phyloP scores from a whole-genome alignment of 305 asterid species.

The Ruellia speciosa region DNA sequence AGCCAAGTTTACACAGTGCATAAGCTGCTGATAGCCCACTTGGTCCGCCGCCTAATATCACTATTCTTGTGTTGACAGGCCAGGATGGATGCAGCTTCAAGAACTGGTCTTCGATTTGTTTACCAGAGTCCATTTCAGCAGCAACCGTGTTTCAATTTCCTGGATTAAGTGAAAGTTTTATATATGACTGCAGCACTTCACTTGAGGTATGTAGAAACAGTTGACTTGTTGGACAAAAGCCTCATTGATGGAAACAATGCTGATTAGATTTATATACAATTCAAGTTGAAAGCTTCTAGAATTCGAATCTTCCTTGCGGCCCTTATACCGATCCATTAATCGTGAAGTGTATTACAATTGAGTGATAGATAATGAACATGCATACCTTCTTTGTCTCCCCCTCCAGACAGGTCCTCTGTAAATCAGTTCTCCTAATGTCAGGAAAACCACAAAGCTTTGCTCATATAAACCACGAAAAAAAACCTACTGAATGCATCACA shows the following conservation, averaged over 20 bases:
- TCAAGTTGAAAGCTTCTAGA: neutral
- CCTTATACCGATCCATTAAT: neutral
- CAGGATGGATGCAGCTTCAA: constrained; percentile 60
- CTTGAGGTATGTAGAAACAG: neutral
- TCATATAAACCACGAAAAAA: no score
- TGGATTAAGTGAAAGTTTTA: neutral
- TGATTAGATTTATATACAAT: neutral
- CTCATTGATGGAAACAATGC: no score
- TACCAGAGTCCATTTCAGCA: constrained; percentile 36
- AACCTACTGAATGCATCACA: no score
- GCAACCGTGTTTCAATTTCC: constrained; percentile 12
- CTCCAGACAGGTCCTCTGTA: no score
- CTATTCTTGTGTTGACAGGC: constrained; percentile 53
- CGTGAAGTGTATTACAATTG: neutral
- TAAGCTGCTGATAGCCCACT: constrained; percentile 83
- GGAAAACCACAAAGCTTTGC: no score
- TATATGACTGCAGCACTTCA: neutral
- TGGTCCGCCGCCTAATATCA: constrained; percentile 79
- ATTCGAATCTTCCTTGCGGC: neutral
- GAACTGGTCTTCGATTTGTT: constrained; percentile 47
- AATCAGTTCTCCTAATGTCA: no score
- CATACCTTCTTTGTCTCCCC: neutral
- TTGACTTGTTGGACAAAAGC: neutral
- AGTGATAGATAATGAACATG: neutral
- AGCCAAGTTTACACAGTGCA: constrained; percentile 64